Evolutionary conservation across 495 filamentous ascomycete species (phyloP).

Genomic region (Penicillium pancosmium): DNA sequence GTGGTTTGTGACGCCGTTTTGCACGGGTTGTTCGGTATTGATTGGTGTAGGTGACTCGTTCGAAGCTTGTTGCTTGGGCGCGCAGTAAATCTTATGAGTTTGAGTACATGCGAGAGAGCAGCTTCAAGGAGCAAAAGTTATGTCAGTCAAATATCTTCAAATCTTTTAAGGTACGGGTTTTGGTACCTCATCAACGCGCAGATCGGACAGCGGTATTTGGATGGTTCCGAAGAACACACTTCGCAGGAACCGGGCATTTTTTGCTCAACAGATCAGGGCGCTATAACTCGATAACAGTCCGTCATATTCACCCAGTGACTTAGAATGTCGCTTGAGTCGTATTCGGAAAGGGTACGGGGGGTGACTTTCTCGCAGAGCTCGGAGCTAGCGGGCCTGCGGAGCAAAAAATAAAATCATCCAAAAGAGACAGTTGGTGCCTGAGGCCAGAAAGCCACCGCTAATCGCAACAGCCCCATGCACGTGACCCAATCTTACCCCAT

Average conservation of each 20-base stretch:
- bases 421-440: slow-evolving; percentile 1
- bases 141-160: slow-evolving; percentile 10
- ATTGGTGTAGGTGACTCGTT: slow-evolving; percentile 16
- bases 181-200: slow-evolving; percentile 65
- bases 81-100: slow-evolving; percentile 59
- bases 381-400: not conserved
- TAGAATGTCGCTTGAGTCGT: too few relatives aligned
- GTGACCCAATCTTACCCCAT: too few relatives aligned
- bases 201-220: slow-evolving; percentile 68
- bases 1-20: slow-evolving; percentile 14
- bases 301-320: slow-evolving; percentile 14
- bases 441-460: not conserved
- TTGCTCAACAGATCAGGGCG: slow-evolving; percentile 8
- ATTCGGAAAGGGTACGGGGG: not conserved
- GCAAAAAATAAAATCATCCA: not conserved
- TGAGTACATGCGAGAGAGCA: slow-evolving; percentile 72
- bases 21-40: slow-evolving; percentile 2
- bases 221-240: slow-evolving; percentile 58
- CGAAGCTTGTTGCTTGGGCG: slow-evolving; percentile 40
- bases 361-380: not conserved
- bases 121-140: slow-evolving; percentile 38
- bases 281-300: slow-evolving; percentile 5
- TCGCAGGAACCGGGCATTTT: slow-evolving; percentile 50
- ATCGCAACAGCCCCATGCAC: too few relatives aligned
- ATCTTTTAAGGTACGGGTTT: not conserved